Evolutionary conservation across 1,284 basidiomycete species (phyloP).

Genomic region (Takashimella koratensis): DNA sequence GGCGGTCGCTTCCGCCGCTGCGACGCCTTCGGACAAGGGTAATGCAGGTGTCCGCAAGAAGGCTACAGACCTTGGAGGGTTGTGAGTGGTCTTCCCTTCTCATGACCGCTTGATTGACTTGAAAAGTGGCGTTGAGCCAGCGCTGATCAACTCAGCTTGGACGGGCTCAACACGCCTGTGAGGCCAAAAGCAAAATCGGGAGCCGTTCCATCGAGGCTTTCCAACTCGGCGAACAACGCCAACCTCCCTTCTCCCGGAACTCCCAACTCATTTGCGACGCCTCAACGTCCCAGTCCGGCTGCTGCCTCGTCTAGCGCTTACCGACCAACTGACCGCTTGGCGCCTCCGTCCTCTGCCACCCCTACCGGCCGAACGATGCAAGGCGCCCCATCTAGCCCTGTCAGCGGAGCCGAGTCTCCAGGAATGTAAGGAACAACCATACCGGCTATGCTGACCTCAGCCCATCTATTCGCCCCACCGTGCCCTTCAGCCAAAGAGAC

Average conservation of each 20-base stretch:
- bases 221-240: constrained; percentile 24
- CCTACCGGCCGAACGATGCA: constrained; percentile 18
- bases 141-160: constrained; percentile 20
- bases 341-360: constrained; percentile 13
- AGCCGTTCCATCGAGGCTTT: constrained; percentile 10
- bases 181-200: constrained; percentile 19
- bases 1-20: constrained; percentile 16
- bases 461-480: constrained; percentile 13
- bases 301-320: constrained; percentile 28
- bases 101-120: neutral
- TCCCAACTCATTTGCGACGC: constrained; percentile 18
- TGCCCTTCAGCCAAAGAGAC: constrained; percentile 36
- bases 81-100: constrained; percentile 24
- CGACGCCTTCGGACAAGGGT: constrained; percentile 14
- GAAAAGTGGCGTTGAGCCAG: neutral
- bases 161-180: constrained; percentile 36
- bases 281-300: constrained; percentile 17
- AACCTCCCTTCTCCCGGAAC: constrained; percentile 20
- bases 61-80: constrained; percentile 41
- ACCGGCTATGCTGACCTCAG: neutral
- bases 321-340: constrained; percentile 19
- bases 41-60: constrained; percentile 26
- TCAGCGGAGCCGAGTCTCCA: constrained; percentile 30
- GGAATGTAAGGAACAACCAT: constrained; percentile 1
- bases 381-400: constrained; percentile 30